These are phyloP conservation scores for Fusarium coffeatum DNA, from an alignment of 2,329 filamentous ascomycete species.

Conservation along the genomic window DNA sequence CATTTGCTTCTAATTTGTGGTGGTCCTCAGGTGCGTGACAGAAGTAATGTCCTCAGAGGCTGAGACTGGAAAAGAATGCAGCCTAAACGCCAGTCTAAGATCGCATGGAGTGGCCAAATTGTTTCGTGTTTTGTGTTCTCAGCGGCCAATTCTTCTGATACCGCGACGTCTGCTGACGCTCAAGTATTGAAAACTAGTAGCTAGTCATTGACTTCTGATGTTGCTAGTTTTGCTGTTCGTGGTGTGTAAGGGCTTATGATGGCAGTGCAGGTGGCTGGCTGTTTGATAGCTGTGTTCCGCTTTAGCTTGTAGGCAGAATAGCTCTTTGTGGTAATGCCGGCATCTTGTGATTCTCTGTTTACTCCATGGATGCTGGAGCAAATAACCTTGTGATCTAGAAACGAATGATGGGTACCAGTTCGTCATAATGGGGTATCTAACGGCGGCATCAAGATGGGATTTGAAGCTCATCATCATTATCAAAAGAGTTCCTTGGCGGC, in stretches of 20 bases:
- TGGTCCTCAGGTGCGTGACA: not conserved
- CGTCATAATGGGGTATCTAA: slow-evolving; percentile 4
- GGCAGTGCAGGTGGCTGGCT: not conserved
- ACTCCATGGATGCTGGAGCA: not conserved
- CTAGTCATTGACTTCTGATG: not conserved
- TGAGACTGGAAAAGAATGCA: not conserved
- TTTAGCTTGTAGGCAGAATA: not conserved
- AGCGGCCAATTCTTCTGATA: not conserved
- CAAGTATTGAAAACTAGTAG: not conserved
- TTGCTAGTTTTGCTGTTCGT: not conserved
- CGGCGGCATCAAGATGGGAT: slow-evolving; percentile 22
- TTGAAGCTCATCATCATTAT: not conserved
- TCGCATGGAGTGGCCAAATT: not conserved
- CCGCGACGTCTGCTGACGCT: not conserved
- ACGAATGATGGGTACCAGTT: not conserved
- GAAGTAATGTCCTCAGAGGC: not conserved
- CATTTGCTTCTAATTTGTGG: not conserved
- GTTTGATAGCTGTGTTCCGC: not conserved
- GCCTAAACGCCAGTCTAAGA: not conserved
- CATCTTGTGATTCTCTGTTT: not conserved
- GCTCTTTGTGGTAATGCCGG: not conserved
- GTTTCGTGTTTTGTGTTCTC: not conserved
- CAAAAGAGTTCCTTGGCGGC: slow-evolving; percentile 4
- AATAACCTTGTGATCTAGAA: not conserved
- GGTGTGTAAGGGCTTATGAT: not conserved